These are phyloP conservation scores for Cryptococcus jaspeensis DNA, from an alignment of 1,284 basidiomycete genomes.

Conservation along the genomic window DNA sequence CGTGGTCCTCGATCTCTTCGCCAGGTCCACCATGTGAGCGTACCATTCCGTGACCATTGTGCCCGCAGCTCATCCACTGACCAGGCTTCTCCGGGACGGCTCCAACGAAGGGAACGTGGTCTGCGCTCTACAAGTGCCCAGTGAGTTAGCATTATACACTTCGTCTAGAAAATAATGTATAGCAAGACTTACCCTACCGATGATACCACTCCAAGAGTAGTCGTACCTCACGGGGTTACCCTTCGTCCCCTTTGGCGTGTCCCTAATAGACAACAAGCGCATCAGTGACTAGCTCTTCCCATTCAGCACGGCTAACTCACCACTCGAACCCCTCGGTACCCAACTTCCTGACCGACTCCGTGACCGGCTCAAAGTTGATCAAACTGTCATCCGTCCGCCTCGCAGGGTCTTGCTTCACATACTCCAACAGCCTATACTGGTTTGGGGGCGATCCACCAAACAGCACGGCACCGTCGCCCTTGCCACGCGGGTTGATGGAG, in stretches of 20 bases:
- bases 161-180: too few species aligned
- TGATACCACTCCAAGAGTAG: conserved; percentile 34
- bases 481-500: conserved; percentile 22
- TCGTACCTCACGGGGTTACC: conserved; percentile 18
- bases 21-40: neutral
- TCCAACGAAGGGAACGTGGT: conserved; percentile 32
- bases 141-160: neutral
- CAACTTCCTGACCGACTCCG: conserved; percentile 18
- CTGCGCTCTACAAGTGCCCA: conserved; percentile 26
- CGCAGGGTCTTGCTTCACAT: conserved; percentile 15
- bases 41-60: conserved; percentile 38
- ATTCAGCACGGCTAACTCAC: conserved; percentile 4
- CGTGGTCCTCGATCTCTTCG: neutral
- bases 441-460: conserved; percentile 23
- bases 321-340: conserved; percentile 18
- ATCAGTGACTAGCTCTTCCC: neutral
- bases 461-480: conserved; percentile 17
- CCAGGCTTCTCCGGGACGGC: conserved; percentile 31
- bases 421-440: conserved; percentile 16
- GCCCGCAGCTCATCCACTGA: conserved; percentile 32
- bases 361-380: conserved; percentile 26
- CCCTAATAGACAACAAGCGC: conserved; percentile 14
- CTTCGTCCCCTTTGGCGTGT: conserved; percentile 2
- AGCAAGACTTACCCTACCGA: conserved; percentile 24
- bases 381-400: conserved; percentile 21